Evolutionary conservation across 345 rosid species (phyloP).

Genomic region (Geranium brycei): DNA sequence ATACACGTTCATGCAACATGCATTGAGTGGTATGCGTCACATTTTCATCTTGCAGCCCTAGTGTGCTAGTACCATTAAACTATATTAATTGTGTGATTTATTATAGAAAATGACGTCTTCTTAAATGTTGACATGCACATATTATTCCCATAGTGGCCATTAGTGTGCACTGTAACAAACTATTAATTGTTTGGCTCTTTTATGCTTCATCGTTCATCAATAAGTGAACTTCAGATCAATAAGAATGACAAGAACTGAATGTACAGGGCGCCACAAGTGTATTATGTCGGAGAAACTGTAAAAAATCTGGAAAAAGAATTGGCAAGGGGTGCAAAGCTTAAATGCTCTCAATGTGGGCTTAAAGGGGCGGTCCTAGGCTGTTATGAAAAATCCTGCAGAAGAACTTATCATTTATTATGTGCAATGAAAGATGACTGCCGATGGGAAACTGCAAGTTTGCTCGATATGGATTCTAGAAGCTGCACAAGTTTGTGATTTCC

Average conservation of each 20-base stretch:
- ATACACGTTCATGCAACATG: conserved; percentile 65
- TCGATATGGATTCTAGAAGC: background rate
- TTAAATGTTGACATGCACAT: too few relatives aligned
- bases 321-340: conserved; percentile 58
- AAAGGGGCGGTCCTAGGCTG: conserved; percentile 85
- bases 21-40: conserved; percentile 50
- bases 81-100: background rate
- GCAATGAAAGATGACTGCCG: conserved; percentile 43
- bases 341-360: conserved; percentile 45
- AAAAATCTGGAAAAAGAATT: conserved; percentile 56
- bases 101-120: too few relatives aligned
- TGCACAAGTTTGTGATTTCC: background rate
- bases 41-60: background rate
- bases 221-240: too few relatives aligned
- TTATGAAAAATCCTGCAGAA: conserved; percentile 47
- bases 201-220: too few relatives aligned
- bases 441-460: conserved; percentile 54
- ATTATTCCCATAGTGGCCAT: too few relatives aligned
- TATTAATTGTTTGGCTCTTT: too few relatives aligned
- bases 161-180: too few relatives aligned
- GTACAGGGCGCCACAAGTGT: conserved; percentile 65
- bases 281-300: conserved; percentile 39
- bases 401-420: conserved; percentile 68
- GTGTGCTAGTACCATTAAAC: too few relatives aligned
- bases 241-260: background rate